Conservation (phyloP, 2,329 filamentous ascomycete species). For the Paracoccidioides brasiliensis region DNA sequence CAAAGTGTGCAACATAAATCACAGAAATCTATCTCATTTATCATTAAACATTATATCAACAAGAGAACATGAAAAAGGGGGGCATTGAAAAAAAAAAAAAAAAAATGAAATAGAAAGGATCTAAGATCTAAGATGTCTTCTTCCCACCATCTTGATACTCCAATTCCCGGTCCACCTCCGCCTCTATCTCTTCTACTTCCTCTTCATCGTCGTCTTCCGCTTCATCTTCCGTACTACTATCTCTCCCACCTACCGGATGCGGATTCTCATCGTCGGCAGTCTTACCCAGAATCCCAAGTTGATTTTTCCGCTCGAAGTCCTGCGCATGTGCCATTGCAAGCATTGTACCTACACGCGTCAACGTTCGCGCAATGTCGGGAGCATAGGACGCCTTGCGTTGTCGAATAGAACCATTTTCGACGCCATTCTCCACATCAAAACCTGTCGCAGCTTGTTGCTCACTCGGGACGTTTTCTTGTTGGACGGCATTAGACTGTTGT, state of each 20-base stretch:
- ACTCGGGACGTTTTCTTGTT: background rate
- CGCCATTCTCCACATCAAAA: background rate
- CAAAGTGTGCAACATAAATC: background rate
- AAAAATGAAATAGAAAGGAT: background rate
- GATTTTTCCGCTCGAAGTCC: constrained; percentile 75
- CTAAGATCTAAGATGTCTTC: background rate
- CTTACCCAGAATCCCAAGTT: constrained; percentile 32
- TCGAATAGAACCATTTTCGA: background rate
- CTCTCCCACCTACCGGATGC: constrained; percentile 21
- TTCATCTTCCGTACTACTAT: constrained; percentile 25
- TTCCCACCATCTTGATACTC: background rate
- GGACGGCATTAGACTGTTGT: background rate
- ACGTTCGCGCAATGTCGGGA: constrained; percentile 16
- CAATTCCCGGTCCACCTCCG: background rate
- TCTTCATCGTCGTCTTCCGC: constrained; percentile 24
- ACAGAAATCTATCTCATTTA: too few relatives aligned
- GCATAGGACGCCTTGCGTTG: background rate
- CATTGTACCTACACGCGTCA: constrained; percentile 48
- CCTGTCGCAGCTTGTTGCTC: background rate
- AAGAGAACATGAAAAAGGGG: background rate
- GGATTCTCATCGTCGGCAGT: constrained; percentile 23
- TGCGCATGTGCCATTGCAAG: constrained; percentile 74
- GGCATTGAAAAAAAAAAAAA: background rate
- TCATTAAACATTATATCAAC: background rate
- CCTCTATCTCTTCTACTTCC: constrained; percentile 8